phyloP scores from a whole-genome alignment of 805 yeast genomes.

The Myxozyma mucilagina region DNA sequence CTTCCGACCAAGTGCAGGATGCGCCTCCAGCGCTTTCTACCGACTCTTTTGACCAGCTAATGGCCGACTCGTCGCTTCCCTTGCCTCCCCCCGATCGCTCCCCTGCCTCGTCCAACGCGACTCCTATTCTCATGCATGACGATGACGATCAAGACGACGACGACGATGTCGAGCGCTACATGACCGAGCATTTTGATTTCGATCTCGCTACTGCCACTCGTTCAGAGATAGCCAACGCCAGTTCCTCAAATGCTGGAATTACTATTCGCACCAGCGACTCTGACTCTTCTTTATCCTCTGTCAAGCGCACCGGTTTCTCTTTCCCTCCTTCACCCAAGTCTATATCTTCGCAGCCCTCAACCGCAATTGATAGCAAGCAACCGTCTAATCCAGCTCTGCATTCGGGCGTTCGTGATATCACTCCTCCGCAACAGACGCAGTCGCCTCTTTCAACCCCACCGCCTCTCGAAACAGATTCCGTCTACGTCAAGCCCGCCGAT shows the following conservation, averaged over 20 bases:
- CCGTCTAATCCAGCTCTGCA: not conserved
- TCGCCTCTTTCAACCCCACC: slow-evolving; percentile 15
- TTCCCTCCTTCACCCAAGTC: slow-evolving; percentile 29
- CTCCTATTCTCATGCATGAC: slow-evolving; percentile 23
- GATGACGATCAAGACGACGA: slow-evolving; percentile 22
- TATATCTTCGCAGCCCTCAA: slow-evolving; percentile 21
- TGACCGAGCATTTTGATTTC: slow-evolving; percentile 29
- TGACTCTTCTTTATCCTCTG: slow-evolving; percentile 21
- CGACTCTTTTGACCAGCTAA: not conserved
- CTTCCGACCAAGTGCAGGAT: not conserved
- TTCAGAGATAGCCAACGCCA: not conserved
- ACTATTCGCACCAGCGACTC: slow-evolving; percentile 21
- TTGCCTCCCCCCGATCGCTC: not conserved
- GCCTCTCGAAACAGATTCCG: slow-evolving; percentile 6
- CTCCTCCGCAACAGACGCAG: slow-evolving; percentile 21
- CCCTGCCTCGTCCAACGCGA: slow-evolving; percentile 11
- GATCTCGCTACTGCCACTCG: slow-evolving; percentile 19
- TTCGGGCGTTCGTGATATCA: not conserved
- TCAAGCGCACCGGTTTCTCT: slow-evolving; percentile 10
- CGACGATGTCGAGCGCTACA: slow-evolving; percentile 20
- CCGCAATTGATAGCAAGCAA: not conserved
- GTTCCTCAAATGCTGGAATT: not conserved
- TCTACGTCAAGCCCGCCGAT: slow-evolving; percentile 18
- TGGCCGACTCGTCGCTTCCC: not conserved
- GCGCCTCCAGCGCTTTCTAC: not conserved